phyloP scores from a whole-genome alignment of 2,329 filamentous ascomycete genomes.

The Periconia digitata region DNA sequence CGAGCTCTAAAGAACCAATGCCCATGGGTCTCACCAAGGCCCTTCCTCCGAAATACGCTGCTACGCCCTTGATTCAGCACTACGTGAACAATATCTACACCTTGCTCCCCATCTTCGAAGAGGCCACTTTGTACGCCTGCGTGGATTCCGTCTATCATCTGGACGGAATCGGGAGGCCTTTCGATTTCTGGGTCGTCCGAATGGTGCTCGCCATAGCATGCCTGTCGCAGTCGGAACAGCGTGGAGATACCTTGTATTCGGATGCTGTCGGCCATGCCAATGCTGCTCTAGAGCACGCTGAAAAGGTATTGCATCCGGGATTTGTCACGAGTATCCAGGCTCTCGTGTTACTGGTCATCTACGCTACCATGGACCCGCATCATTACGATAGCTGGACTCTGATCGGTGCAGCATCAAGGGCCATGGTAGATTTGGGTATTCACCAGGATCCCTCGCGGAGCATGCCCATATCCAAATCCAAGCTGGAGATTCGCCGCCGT shows the following conservation, averaged over 20 bases:
- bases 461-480: slow-evolving; percentile 65
- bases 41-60: slow-evolving; percentile 71
- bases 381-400: slow-evolving; percentile 95
- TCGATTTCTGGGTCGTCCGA: slow-evolving; percentile 83
- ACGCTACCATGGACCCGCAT: slow-evolving; percentile 83
- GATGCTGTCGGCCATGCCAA: slow-evolving; percentile 63
- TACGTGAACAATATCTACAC: slow-evolving; percentile 83
- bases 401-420: slow-evolving; percentile 85
- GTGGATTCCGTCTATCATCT: slow-evolving; percentile 81
- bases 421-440: slow-evolving; percentile 84
- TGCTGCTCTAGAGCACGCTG: slow-evolving; percentile 73
- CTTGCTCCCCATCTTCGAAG: slow-evolving; percentile 79
- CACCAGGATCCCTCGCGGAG: slow-evolving; percentile 86
- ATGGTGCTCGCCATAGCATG: slow-evolving; percentile 87
- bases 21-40: slow-evolving; percentile 61
- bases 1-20: slow-evolving; percentile 72
- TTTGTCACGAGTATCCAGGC: slow-evolving; percentile 85
- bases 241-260: slow-evolving; percentile 64
- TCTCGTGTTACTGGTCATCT: slow-evolving; percentile 81
- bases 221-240: slow-evolving; percentile 68
- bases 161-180: slow-evolving; percentile 61
- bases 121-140: slow-evolving; percentile 74
- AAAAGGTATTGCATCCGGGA: slow-evolving; percentile 81
- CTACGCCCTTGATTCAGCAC: slow-evolving; percentile 72
- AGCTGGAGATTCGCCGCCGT: slow-evolving; percentile 75